A percentile compares a stretch with the other conserved stretches of the same genome.
phyloP scores from a whole-genome alignment of 169 alveolate genomes.

The Fabrea salina region DNA sequence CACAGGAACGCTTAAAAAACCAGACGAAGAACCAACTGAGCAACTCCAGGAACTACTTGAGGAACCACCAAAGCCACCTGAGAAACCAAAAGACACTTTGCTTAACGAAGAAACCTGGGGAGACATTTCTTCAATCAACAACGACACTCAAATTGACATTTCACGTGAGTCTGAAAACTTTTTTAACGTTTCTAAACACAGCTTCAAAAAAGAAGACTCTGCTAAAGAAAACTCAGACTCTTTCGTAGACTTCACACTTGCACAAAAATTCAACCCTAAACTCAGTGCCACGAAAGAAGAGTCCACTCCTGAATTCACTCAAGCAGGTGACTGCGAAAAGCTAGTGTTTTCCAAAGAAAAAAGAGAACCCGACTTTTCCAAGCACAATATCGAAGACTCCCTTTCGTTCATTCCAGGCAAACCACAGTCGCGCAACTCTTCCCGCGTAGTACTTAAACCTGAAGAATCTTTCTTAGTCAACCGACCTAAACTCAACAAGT shows the following conservation, averaged over 20 bases:
- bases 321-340: neutral
- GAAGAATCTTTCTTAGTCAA: neutral
- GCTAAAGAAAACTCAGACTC: too few species aligned
- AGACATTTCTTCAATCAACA: too few species aligned
- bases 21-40: neutral
- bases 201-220: too few species aligned
- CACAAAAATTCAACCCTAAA: neutral
- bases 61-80: neutral
- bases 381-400: neutral
- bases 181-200: too few species aligned
- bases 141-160: too few species aligned
- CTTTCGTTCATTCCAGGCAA: neutral
- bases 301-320: neutral
- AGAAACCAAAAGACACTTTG: neutral
- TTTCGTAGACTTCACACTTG: neutral
- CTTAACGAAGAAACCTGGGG: too few species aligned
- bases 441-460: neutral
- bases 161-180: too few species aligned
- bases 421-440: neutral
- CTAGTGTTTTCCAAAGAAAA: neutral
- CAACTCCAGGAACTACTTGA: neutral
- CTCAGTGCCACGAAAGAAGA: neutral
- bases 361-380: neutral
- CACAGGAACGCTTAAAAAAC: neutral
- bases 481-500: neutral